Evolutionary conservation across 371 early-diverging fungal genomes (phyloP), one percentile per base, ranked within the genome.

Genomic region (Synchytrium microbalum): DNA sequence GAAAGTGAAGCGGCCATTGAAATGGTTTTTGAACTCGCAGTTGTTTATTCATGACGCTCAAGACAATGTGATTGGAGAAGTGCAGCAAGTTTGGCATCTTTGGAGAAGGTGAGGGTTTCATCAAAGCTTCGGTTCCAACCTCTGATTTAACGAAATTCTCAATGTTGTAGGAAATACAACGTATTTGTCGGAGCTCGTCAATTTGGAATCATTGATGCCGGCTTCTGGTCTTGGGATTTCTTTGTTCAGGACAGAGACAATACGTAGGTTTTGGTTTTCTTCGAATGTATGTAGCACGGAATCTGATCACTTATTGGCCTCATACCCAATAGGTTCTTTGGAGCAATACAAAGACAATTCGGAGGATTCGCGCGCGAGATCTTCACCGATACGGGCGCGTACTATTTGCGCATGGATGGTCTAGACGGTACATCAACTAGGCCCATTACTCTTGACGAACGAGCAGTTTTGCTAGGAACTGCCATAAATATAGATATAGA

Each of bases 401-500:
- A n/a, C n/a, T n/a, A n/a, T n/a, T n/a, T n/a, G n/a, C n/a, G n/a
- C n/a, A n/a, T n/a, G n/a, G n/a, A n/a, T n/a, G n/a, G n/a, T n/a
- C n/a, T n/a, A n/a, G n/a, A n/a, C n/a, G n/a, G n/a, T n/a, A n/a
- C n/a, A n/a, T n/a, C n/a, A n/a, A n/a, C n/a, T n/a, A n/a, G n/a
- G n/a, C n/a, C n/a, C n/a, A n/a, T n/a, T n/a, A n/a, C n/a, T n/a
- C n/a, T n/a, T n/a, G n/a, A n/a, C n/a, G n/a, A n/a, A n/a, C n/a
- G n/a, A 89, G 93, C 93, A 5, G 87, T 92, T 8, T 84, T 87
- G 32, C 74, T 94, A 51, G 90, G 89, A 0, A 85, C 86, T 58
- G 93, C 93, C 56, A 79, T 92, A 52, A 87, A 87, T n/a, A 87
- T 92, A 60, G 95, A 94, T 70, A 88, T 92, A 66, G 95, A 94